phyloP scores from a whole-genome alignment of 2,329 filamentous ascomycete species.

The Raffaelea deltoideospora region DNA sequence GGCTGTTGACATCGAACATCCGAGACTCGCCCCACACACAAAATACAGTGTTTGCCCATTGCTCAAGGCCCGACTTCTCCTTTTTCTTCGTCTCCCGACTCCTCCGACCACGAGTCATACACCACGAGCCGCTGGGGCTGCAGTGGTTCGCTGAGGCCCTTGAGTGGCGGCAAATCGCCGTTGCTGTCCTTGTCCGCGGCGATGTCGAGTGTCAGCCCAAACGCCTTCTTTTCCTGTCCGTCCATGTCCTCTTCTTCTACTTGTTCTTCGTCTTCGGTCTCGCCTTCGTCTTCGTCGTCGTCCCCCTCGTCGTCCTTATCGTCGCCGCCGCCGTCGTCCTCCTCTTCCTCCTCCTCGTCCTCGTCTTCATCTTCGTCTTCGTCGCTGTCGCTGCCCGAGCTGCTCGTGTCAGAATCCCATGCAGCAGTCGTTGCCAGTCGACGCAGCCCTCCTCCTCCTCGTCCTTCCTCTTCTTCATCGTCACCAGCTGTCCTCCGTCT shows the following conservation, averaged over 20 bases:
- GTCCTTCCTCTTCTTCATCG: not conserved
- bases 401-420: conserved; percentile 9
- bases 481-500: not conserved
- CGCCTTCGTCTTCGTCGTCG: not conserved
- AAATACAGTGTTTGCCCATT: too few relatives aligned
- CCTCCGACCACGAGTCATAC: conserved; percentile 12
- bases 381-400: conserved; percentile 3
- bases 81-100: conserved; percentile 4
- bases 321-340: not conserved
- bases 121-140: conserved; percentile 8
- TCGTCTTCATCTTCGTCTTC: not conserved
- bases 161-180: not conserved
- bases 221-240: not conserved
- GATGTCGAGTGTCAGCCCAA: not conserved
- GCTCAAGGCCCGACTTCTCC: too few relatives aligned
- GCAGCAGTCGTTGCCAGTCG: not conserved
- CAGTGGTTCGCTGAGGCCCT: not conserved
- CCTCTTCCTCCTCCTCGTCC: not conserved
- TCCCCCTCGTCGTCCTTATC: not conserved
- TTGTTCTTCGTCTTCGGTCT: not conserved
- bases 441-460: not conserved
- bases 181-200: not conserved
- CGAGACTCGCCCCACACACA: too few relatives aligned
- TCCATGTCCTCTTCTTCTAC: not conserved
- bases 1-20: too few relatives aligned